phyloP scores from a whole-genome alignment of 345 rosid species.

The Theobroma cacao region DNA sequence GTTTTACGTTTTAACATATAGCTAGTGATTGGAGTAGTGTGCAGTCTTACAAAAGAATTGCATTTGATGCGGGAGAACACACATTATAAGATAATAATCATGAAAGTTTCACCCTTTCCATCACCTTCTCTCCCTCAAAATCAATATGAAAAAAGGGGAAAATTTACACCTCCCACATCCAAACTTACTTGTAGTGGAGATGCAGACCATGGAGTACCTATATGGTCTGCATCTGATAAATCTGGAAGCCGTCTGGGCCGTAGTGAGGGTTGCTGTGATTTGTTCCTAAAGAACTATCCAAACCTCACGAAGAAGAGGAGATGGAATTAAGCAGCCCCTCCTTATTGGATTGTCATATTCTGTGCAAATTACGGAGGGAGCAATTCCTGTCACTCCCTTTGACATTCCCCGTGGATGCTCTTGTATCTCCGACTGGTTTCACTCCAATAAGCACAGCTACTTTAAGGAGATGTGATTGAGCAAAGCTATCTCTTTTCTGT shows the following conservation, averaged over 20 bases:
- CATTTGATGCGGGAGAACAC: too few relatives aligned
- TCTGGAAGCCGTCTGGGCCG: slow-evolving; percentile 26
- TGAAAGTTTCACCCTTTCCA: not conserved
- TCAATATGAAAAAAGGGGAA: not conserved
- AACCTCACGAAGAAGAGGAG: slow-evolving; percentile 59
- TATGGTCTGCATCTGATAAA: not conserved
- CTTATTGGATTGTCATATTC: slow-evolving; percentile 86
- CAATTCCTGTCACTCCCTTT: slow-evolving; percentile 53
- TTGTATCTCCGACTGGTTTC: slow-evolving; percentile 71
- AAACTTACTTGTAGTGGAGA: not conserved
- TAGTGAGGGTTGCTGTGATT: slow-evolving; percentile 56
- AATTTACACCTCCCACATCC: not conserved
- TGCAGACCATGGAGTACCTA: not conserved
- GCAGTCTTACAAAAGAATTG: too few relatives aligned
- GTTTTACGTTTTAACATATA: too few relatives aligned
- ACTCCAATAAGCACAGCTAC: slow-evolving; percentile 55
- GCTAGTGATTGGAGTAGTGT: too few relatives aligned
- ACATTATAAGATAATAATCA: too few relatives aligned
- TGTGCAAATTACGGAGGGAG: slow-evolving; percentile 66
- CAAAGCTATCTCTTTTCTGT: not conserved
- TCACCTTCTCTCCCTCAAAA: not conserved
- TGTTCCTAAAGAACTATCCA: slow-evolving; percentile 67
- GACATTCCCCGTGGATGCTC: slow-evolving; percentile 75
- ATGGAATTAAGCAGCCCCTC: slow-evolving; percentile 75
- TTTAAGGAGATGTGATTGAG: slow-evolving; percentile 25